Evolutionary conservation across 2,329 filamentous ascomycete species (phyloP).

Genomic region (Alternaria viburni): DNA sequence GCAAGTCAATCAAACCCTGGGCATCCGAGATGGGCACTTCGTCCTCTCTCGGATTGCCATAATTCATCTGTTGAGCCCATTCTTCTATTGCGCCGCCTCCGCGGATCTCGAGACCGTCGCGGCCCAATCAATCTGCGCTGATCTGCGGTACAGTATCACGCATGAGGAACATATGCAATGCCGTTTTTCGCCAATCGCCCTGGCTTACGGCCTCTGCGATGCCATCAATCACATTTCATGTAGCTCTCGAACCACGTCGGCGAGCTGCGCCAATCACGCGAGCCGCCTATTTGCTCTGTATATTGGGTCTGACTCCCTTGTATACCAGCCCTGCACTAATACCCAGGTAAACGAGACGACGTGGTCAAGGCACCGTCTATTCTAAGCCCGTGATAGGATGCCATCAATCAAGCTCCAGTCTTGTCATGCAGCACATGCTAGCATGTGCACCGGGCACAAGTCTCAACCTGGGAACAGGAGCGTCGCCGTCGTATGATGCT

Average conservation of each 20-base stretch:
- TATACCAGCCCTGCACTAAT: slow-evolving; percentile 30
- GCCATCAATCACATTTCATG: slow-evolving; percentile 15
- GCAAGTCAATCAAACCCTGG: slow-evolving; percentile 44
- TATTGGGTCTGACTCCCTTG: slow-evolving; percentile 27
- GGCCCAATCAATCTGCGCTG: slow-evolving; percentile 42
- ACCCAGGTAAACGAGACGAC: slow-evolving; percentile 21
- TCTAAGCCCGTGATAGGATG: slow-evolving; percentile 29
- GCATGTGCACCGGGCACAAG: slow-evolving; percentile 10
- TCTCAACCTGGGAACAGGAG: slow-evolving; percentile 4
- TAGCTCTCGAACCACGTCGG: slow-evolving; percentile 12
- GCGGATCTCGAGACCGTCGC: slow-evolving; percentile 17
- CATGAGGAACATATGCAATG: slow-evolving; percentile 38
- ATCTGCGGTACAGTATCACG: slow-evolving; percentile 41
- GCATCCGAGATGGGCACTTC: slow-evolving; percentile 29
- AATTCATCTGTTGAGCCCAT: slow-evolving; percentile 27
- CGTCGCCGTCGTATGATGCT: slow-evolving; percentile 3
- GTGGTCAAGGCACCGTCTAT: slow-evolving; percentile 23
- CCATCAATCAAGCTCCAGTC: slow-evolving; percentile 27
- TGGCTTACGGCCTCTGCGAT: slow-evolving; percentile 19
- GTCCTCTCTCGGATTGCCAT: slow-evolving; percentile 29
- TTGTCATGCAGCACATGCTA: slow-evolving; percentile 31
- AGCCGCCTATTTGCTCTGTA: slow-evolving; percentile 25
- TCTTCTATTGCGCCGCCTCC: slow-evolving; percentile 21
- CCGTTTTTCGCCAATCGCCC: slow-evolving; percentile 41
- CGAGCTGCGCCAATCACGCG: slow-evolving; percentile 6